Conservation (phyloP, 768 basidiomycete species). For the Candolleomyces efflorescens region DNA sequence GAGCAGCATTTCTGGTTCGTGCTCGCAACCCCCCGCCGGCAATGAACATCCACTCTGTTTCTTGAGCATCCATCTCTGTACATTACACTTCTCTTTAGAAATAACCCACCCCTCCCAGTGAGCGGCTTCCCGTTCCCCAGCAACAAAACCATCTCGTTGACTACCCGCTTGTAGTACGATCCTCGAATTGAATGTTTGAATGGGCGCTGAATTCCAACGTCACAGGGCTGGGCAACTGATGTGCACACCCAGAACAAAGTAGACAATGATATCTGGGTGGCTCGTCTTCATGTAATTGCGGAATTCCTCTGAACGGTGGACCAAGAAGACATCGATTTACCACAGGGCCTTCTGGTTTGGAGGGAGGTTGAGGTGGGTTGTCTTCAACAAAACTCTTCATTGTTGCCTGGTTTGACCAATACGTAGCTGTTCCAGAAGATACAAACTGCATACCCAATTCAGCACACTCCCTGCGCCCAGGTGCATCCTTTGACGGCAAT, state of each 20-base stretch:
- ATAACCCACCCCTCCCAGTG: no score
- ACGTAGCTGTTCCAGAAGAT: slow-evolving; percentile 19
- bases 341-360: slow-evolving; percentile 14
- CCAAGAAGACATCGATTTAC: slow-evolving; percentile 30
- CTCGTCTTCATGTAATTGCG: slow-evolving; percentile 24
- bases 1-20: no score
- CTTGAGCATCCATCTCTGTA: no score
- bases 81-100: no score
- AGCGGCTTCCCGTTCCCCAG: not conserved
- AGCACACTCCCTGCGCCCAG: slow-evolving; percentile 6
- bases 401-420: slow-evolving; percentile 21
- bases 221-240: slow-evolving; percentile 25
- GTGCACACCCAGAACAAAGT: slow-evolving; percentile 32
- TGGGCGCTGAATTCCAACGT: slow-evolving; percentile 33
- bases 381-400: slow-evolving; percentile 20
- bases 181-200: slow-evolving; percentile 30
- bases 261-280: slow-evolving; percentile 24
- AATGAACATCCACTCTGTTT: no score
- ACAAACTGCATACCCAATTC: slow-evolving; percentile 18
- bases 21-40: no score
- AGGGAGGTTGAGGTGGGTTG: slow-evolving; percentile 11
- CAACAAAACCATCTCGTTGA: slow-evolving; percentile 16
- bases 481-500: slow-evolving; percentile 13
- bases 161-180: slow-evolving; percentile 30
- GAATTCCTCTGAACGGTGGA: slow-evolving; percentile 35